Evolutionary conservation across 2,329 filamentous ascomycete species (phyloP).

Genomic region (Penicillium paneum): DNA sequence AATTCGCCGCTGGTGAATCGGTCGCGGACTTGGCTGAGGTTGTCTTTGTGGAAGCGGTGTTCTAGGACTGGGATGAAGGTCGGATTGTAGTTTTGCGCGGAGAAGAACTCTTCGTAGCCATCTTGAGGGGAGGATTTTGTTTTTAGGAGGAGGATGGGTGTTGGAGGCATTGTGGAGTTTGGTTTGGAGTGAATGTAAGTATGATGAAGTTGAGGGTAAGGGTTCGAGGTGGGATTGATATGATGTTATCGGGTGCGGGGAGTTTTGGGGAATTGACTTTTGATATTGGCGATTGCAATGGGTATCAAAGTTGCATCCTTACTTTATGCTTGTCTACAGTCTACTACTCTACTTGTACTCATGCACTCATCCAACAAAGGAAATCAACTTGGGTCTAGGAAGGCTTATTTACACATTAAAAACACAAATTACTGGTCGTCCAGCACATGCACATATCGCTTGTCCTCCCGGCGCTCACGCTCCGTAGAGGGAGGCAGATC

Average conservation of each 20-base stretch:
- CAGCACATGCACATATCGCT: slow-evolving; percentile 92
- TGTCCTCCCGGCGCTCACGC: slow-evolving; percentile 90
- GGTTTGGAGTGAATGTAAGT: no score
- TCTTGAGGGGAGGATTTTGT: slow-evolving; percentile 47
- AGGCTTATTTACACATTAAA: slow-evolving; percentile 42
- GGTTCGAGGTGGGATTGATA: background rate
- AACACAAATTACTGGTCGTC: slow-evolving; percentile 67
- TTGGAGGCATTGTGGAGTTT: slow-evolving; percentile 21
- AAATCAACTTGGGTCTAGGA: slow-evolving; percentile 38
- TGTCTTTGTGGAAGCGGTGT: slow-evolving; percentile 40
- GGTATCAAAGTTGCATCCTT: background rate
- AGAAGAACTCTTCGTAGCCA: slow-evolving; percentile 47
- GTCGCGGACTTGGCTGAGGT: slow-evolving; percentile 34
- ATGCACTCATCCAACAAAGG: slow-evolving; percentile 25
- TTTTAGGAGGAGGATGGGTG: slow-evolving; percentile 45
- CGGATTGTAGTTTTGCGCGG: slow-evolving; percentile 31
- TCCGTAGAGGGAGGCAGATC: slow-evolving; percentile 93
- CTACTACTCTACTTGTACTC: background rate
- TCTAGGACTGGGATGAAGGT: slow-evolving; percentile 48
- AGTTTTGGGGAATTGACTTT: background rate
- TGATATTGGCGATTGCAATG: background rate
- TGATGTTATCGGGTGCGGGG: slow-evolving; percentile 2
- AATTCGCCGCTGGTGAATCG: slow-evolving; percentile 38
- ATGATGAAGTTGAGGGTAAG: background rate
- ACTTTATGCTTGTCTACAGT: background rate